A percentile compares a stretch with the other conserved stretches of the same genome.
These are phyloP conservation scores for Vaccinium macrocarpon DNA, from an alignment of 148 eudicot species.

Conservation along the genomic window DNA sequence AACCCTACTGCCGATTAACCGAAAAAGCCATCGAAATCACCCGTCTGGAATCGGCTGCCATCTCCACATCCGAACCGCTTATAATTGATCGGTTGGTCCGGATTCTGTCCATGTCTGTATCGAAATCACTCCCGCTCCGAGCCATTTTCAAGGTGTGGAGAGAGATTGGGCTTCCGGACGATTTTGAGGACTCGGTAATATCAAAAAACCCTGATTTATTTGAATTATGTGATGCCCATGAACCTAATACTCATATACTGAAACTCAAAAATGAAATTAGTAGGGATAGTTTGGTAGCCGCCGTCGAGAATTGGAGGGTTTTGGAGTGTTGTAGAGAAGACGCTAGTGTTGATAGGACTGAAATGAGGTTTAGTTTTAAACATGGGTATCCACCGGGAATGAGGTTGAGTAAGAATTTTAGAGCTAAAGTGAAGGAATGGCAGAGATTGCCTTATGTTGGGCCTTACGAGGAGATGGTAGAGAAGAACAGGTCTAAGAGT, in stretches of 20 bases:
- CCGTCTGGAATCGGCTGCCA: slow-evolving; percentile 45
- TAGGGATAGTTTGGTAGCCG: slow-evolving; percentile 43
- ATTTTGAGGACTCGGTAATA: slow-evolving; percentile 86
- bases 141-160: slow-evolving; percentile 87
- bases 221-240: slow-evolving; percentile 55
- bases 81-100: slow-evolving; percentile 58
- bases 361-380: slow-evolving; percentile 66
- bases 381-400: slow-evolving; percentile 86
- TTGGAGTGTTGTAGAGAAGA: slow-evolving; percentile 75
- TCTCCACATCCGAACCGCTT: slow-evolving; percentile 32
- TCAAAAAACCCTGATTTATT: slow-evolving; percentile 51
- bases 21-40: slow-evolving; percentile 38
- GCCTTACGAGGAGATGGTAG: slow-evolving; percentile 67
- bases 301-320: slow-evolving; percentile 78
- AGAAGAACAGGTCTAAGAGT: slow-evolving; percentile 43
- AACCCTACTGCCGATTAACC: slow-evolving; percentile 54
- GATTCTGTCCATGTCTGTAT: slow-evolving; percentile 59
- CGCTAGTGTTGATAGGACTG: slow-evolving; percentile 55
- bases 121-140: slow-evolving; percentile 63
- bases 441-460: slow-evolving; percentile 64
- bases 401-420: slow-evolving; percentile 69
- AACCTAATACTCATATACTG: slow-evolving; percentile 70
- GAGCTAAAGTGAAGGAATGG: slow-evolving; percentile 80
- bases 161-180: slow-evolving; percentile 85
- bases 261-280: slow-evolving; percentile 41